Evolutionary conservation across 768 basidiomycete species (phyloP).

Genomic region (Termitomyces sp.): DNA sequence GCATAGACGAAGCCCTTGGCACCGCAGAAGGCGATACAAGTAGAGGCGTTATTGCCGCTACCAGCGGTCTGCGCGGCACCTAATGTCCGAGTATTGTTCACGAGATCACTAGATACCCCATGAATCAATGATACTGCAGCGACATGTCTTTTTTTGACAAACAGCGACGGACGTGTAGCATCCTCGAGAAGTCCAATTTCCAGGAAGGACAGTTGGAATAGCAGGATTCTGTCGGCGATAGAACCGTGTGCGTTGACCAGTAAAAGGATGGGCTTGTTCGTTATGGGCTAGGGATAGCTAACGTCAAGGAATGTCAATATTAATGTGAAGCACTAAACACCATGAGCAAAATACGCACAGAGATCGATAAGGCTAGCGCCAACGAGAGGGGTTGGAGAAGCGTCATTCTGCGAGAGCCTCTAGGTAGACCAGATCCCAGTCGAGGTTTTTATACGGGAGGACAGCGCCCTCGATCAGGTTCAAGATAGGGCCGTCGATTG

Average conservation of each 20-base stretch:
- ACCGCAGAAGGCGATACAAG: slow-evolving; percentile 43
- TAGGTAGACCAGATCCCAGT: slow-evolving; percentile 9
- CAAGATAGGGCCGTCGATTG: slow-evolving; percentile 19
- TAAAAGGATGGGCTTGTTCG: slow-evolving; percentile 20
- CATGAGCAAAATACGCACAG: slow-evolving; percentile 25
- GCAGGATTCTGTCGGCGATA: slow-evolving; percentile 26
- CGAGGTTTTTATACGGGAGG: slow-evolving; percentile 21
- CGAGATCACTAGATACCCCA: slow-evolving; percentile 40
- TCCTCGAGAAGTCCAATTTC: slow-evolving; percentile 50
- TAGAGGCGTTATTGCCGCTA: slow-evolving; percentile 55
- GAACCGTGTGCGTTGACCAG: slow-evolving; percentile 17
- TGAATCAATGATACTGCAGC: slow-evolving; percentile 1
- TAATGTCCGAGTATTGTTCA: slow-evolving; percentile 49
- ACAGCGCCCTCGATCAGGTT: slow-evolving; percentile 21
- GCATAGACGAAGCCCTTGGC: slow-evolving; percentile 51
- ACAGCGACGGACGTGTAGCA: slow-evolving; percentile 50
- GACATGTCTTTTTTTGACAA: neutral
- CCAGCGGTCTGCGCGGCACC: slow-evolving; percentile 38
- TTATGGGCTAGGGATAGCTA: slow-evolving; percentile 20
- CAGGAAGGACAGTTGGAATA: slow-evolving; percentile 39
- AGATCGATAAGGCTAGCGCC: slow-evolving; percentile 29
- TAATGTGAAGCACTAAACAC: slow-evolving; percentile 3
- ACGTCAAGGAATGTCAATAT: neutral
- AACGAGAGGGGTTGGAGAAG: slow-evolving; percentile 23
- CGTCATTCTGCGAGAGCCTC: slow-evolving; percentile 24